Conservation (phyloP, 108 stramenopile genomes). For the Bacterosira constricta region DNA sequence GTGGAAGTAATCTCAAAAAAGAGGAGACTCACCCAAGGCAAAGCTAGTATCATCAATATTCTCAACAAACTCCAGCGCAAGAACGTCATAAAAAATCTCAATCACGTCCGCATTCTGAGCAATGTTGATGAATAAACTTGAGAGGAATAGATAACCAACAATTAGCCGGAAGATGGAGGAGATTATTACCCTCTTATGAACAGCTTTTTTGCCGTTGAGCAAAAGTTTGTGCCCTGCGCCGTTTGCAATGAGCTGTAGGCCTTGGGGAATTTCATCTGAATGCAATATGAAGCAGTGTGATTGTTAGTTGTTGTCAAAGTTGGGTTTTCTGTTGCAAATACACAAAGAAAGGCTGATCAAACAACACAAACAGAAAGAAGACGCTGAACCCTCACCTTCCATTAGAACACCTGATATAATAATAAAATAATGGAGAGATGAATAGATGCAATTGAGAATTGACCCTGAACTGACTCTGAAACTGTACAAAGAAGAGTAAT, state of each 20-base stretch:
- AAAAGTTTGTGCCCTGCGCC: neutral
- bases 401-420: neutral
- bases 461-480: neutral
- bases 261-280: constrained; percentile 6
- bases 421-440: neutral
- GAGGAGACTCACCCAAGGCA: too few species aligned
- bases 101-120: constrained; percentile 27
- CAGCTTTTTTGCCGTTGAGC: too few species aligned
- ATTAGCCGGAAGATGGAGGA: constrained; percentile 15
- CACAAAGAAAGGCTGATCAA: too few species aligned
- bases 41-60: too few species aligned
- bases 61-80: constrained; percentile 28
- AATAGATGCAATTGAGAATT: neutral
- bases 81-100: constrained; percentile 30
- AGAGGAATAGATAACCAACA: constrained; percentile 35
- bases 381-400: neutral
- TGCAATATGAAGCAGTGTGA: neutral
- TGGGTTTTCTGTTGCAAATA: neutral
- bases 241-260: constrained; percentile 4
- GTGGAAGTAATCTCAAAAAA: too few species aligned
- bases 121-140: constrained; percentile 26
- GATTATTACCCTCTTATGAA: constrained; percentile 11
- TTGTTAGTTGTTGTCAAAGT: neutral
- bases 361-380: too few species aligned
- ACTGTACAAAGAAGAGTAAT: neutral